Percentiles rank a stretch among this genome's conserved stretches.
phyloP scores from a whole-genome alignment of 805 yeast species.

The Ogataea nitratoaversa region DNA sequence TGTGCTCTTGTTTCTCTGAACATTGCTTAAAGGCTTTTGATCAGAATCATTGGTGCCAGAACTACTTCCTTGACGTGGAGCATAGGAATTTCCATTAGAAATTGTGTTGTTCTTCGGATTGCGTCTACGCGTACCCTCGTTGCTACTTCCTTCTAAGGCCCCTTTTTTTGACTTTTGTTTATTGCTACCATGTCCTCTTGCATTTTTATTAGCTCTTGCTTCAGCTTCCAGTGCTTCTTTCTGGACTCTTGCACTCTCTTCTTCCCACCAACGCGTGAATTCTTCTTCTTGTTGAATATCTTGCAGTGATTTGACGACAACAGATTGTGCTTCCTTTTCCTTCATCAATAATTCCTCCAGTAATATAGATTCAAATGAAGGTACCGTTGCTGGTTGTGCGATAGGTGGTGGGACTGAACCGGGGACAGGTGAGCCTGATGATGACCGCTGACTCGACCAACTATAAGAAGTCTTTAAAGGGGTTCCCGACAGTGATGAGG shows the following conservation, averaged over 20 bases:
- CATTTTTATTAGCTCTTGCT: conserved; percentile 4
- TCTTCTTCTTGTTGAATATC: conserved; percentile 80
- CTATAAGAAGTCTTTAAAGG: not conserved
- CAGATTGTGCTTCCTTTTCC: conserved; percentile 17
- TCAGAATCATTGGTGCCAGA: too few relatives aligned
- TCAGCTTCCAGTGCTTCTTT: conserved; percentile 24
- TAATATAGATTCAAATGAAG: conserved; percentile 26
- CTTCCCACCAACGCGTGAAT: conserved; percentile 86
- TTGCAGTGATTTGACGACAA: conserved; percentile 41
- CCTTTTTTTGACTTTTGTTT: not conserved
- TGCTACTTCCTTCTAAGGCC: not conserved
- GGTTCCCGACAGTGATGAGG: not conserved
- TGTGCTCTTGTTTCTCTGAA: too few relatives aligned
- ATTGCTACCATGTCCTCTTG: not conserved
- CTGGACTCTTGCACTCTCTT: conserved; percentile 68
- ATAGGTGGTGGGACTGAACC: not conserved
- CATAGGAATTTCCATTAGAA: too few relatives aligned
- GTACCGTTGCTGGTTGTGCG: conserved; percentile 7
- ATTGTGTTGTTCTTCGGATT: too few relatives aligned
- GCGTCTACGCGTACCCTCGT: not conserved
- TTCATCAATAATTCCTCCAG: conserved; percentile 24
- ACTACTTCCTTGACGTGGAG: too few relatives aligned
- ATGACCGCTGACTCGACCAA: not conserved
- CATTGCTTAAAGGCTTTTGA: too few relatives aligned
- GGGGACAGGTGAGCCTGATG: not conserved